phyloP scores from a whole-genome alignment of 352 stramenopile species.

The Phytophthora fragariae region DNA sequence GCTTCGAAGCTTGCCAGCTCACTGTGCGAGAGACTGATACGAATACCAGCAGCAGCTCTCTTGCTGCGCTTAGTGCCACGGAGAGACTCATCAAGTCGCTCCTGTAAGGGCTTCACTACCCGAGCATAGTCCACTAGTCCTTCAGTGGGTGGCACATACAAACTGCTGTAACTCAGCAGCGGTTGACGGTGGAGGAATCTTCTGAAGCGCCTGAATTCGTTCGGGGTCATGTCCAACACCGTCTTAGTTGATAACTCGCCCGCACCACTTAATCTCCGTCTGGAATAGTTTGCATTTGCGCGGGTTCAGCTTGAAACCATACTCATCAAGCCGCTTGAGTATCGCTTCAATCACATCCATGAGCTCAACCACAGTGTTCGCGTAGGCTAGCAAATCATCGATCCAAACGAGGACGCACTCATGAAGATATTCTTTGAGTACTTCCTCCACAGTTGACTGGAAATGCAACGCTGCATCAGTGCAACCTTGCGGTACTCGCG shows the following conservation, averaged over 20 bases:
- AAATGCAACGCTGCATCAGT: constrained; percentile 21
- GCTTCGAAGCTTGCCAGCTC: neutral
- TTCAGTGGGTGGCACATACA: constrained; percentile 32
- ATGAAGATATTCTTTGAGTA: constrained; percentile 6
- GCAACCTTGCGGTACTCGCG: constrained; percentile 9
- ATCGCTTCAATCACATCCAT: too few species aligned
- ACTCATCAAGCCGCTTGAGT: too few species aligned
- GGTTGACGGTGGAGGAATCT: constrained; percentile 5
- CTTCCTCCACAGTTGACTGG: constrained; percentile 20
- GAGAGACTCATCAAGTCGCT: too few species aligned
- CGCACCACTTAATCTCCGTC: too few species aligned
- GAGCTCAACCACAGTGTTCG: constrained; percentile 16
- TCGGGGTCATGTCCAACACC: constrained; percentile 19
- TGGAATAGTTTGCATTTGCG: too few species aligned
- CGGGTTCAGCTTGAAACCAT: too few species aligned
- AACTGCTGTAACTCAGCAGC: constrained; percentile 35
- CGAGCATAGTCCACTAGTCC: constrained; percentile 27
- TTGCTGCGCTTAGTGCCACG: too few species aligned
- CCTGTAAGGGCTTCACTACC: constrained; percentile 11
- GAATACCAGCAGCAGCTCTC: too few species aligned
- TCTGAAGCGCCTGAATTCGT: constrained; percentile 6
- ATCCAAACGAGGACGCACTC: constrained; percentile 35
- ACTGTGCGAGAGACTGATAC: too few species aligned
- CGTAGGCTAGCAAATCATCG: constrained; percentile 34
- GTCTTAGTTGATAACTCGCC: constrained; percentile 13